Evolutionary conservation across 2,329 filamentous ascomycete species (phyloP).

Genomic region (Macroventuria anomochaeta): DNA sequence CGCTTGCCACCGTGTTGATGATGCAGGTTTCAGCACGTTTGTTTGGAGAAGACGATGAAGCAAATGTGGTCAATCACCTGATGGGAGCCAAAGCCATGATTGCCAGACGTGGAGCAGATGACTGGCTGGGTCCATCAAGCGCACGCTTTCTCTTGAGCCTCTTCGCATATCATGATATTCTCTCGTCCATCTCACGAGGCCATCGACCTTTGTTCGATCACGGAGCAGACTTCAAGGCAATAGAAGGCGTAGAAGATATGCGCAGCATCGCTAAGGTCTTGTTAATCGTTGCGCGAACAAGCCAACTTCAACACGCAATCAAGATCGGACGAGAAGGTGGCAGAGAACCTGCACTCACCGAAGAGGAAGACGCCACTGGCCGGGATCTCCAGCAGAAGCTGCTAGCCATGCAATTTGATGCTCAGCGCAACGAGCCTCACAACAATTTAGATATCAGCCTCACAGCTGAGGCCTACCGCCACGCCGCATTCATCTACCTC

Average conservation of each 20-base stretch:
- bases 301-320: constrained; percentile 31
- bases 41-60: constrained; percentile 37
- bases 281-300: constrained; percentile 36
- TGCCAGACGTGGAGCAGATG: constrained; percentile 16
- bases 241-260: constrained; percentile 35
- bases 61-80: constrained; percentile 37
- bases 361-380: constrained; percentile 28
- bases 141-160: constrained; percentile 38
- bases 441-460: constrained; percentile 22
- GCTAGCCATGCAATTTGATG: constrained; percentile 24
- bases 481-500: constrained; percentile 45
- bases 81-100: constrained; percentile 43
- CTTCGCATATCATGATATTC: constrained; percentile 44
- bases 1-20: constrained; percentile 42
- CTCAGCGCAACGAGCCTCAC: constrained; percentile 7
- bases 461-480: constrained; percentile 41
- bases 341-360: constrained; percentile 17
- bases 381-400: constrained; percentile 28
- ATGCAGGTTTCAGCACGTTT: constrained; percentile 43
- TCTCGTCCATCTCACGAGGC: constrained; percentile 39
- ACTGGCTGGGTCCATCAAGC: constrained; percentile 26
- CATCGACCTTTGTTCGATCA: constrained; percentile 35
- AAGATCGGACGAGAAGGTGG: constrained; percentile 19
- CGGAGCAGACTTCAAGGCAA: constrained; percentile 25
- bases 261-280: constrained; percentile 35